These are phyloP conservation scores for Nothophoma quercina DNA, from an alignment of 2,329 filamentous ascomycete species.

Conservation along the genomic window DNA sequence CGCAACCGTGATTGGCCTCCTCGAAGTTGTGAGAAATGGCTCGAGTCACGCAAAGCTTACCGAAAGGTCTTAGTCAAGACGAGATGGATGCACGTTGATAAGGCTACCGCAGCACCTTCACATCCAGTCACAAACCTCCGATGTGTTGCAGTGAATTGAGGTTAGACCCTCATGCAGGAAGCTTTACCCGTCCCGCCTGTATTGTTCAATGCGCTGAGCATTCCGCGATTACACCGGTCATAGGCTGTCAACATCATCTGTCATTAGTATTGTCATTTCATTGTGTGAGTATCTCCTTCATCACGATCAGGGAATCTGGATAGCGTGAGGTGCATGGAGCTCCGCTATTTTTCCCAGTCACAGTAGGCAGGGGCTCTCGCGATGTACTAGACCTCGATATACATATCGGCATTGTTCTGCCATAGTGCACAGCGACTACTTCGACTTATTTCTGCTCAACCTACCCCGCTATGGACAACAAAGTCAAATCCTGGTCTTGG, in stretches of 20 bases:
- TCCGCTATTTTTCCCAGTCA: slow-evolving; percentile 9
- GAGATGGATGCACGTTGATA: slow-evolving; percentile 41
- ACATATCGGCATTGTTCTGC: not conserved
- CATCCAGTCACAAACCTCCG: slow-evolving; percentile 24
- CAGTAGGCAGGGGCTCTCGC: not conserved
- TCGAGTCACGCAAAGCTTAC: slow-evolving; percentile 36
- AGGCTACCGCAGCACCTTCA: slow-evolving; percentile 32
- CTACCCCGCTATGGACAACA: slow-evolving; percentile 32
- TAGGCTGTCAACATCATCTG: slow-evolving; percentile 19
- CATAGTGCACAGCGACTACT: not conserved
- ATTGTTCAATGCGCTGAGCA: slow-evolving; percentile 20
- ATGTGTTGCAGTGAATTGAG: slow-evolving; percentile 28
- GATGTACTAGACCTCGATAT: not conserved
- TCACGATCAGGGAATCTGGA: slow-evolving; percentile 6
- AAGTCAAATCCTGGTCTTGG: slow-evolving; percentile 36
- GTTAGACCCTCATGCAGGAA: slow-evolving; percentile 29
- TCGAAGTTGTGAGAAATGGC: not conserved
- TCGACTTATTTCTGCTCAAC: not conserved
- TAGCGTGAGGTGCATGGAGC: slow-evolving; percentile 24
- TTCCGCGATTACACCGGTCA: slow-evolving; percentile 30
- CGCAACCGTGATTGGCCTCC: slow-evolving; percentile 7
- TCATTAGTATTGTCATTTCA: slow-evolving; percentile 35
- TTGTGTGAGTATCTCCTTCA: slow-evolving; percentile 27
- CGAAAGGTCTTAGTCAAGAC: slow-evolving; percentile 46
- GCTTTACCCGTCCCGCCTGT: slow-evolving; percentile 25